Evolutionary conservation across 2,329 filamentous ascomycete species (phyloP).

Genomic region (Fusarium tupiense): DNA sequence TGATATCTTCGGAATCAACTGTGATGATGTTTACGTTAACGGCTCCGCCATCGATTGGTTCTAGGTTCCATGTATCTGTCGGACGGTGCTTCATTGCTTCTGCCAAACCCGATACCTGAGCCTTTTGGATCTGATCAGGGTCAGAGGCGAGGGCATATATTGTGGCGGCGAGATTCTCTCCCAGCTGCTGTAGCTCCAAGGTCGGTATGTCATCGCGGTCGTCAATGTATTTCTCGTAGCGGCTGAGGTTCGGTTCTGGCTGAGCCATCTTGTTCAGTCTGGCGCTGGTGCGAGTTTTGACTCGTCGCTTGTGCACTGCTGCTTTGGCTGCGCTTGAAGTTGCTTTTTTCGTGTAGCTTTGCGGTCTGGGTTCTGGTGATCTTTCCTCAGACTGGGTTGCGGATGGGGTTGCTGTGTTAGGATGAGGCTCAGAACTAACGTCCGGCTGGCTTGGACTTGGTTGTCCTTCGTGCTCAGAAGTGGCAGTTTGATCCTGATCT

Average conservation of each 20-base stretch:
- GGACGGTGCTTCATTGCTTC: background rate
- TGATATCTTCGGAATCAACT: background rate
- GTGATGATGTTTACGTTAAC: background rate
- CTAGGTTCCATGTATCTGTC: background rate
- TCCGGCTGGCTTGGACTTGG: background rate
- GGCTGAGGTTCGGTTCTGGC: fast-evolving
- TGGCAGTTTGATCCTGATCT: background rate
- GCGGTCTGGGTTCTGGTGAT: background rate
- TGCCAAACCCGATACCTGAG: background rate
- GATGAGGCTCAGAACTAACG: background rate
- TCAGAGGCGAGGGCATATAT: background rate
- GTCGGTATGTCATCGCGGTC: background rate
- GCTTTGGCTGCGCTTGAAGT: background rate
- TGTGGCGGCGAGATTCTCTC: background rate
- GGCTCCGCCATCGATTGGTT: background rate
- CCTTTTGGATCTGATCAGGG: background rate
- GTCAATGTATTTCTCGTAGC: background rate
- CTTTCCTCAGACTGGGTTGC: background rate
- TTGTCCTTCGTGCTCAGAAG: background rate
- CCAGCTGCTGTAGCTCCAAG: background rate
- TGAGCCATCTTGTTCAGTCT: background rate
- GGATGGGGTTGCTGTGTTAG: background rate
- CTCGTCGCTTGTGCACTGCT: background rate
- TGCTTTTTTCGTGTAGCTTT: fast-evolving
- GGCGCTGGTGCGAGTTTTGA: background rate